These are phyloP conservation scores for Blastobotrys terrestris DNA, from an alignment of 805 yeast genomes.

Conservation along the genomic window DNA sequence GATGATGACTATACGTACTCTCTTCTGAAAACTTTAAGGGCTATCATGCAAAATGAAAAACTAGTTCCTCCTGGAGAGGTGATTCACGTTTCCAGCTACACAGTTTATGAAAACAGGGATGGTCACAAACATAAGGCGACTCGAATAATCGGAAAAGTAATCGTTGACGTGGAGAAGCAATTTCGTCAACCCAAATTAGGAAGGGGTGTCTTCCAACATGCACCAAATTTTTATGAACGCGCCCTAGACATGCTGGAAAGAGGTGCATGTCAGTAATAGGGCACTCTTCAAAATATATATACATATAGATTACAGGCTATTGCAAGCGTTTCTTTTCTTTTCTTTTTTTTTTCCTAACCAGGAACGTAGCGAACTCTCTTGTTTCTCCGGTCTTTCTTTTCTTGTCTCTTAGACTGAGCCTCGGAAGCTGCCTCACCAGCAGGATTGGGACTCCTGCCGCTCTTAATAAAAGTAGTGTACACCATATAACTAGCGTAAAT, in stretches of 20 bases:
- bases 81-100: conserved; percentile 27
- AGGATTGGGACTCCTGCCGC: conserved; percentile 10
- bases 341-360: not conserved
- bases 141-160: conserved; percentile 24
- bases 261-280: conserved; percentile 7
- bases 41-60: conserved; percentile 28
- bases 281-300: too few species aligned
- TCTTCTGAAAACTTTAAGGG: conserved; percentile 25
- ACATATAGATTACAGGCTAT: not conserved
- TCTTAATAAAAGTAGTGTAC: conserved; percentile 33
- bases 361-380: conserved; percentile 3
- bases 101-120: conserved; percentile 24
- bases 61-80: conserved; percentile 33
- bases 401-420: conserved; percentile 33
- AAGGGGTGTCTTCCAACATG: conserved; percentile 29
- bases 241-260: conserved; percentile 26
- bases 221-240: conserved; percentile 30
- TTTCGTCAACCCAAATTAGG: conserved; percentile 32
- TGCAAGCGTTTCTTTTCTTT: too few species aligned
- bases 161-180: conserved; percentile 28
- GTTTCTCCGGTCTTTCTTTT: conserved; percentile 33
- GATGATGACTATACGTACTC: conserved; percentile 25
- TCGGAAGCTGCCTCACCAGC: conserved; percentile 10
- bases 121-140: conserved; percentile 24
- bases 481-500: conserved; percentile 45